Conservation (phyloP, 192 early-diverging fungal genomes). For the Endogone sp. region DNA sequence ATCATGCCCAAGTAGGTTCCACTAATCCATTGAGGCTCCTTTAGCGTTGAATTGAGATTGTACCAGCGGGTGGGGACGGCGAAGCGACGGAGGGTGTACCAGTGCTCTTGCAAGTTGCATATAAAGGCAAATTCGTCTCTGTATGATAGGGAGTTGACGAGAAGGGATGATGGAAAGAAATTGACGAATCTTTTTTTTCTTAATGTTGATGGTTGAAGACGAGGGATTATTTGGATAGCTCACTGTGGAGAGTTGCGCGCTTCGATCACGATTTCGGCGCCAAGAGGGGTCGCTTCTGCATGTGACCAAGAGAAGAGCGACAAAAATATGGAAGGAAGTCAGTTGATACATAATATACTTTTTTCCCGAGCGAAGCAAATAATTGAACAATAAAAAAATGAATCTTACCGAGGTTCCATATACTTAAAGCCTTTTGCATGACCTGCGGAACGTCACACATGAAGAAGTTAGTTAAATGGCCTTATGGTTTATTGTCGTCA, state of each 20-base stretch:
- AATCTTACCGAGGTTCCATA: conserved; percentile 40
- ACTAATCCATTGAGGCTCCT: conserved; percentile 52
- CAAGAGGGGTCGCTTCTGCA: conserved; percentile 50
- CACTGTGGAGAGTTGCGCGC: conserved; percentile 55
- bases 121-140: conserved; percentile 62
- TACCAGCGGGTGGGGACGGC: conserved; percentile 66
- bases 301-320: background rate
- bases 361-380: background rate
- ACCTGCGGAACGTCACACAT: conserved; percentile 41
- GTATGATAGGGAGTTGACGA: background rate
- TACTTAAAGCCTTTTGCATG: conserved; percentile 43
- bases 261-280: conserved; percentile 33
- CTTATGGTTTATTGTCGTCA: background rate
- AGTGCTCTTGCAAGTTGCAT: conserved; percentile 63
- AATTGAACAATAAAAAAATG: background rate
- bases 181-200: too few relatives aligned
- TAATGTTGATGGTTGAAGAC: too few relatives aligned
- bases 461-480: background rate
- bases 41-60: conserved; percentile 63
- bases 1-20: conserved; percentile 64
- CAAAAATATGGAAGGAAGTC: background rate
- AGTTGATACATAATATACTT: too few relatives aligned
- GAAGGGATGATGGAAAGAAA: background rate
- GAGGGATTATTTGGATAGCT: background rate
- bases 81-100: conserved; percentile 66